Base-by-base conservation (phyloP, 495 filamentous ascomycete species). In the Xylaria nigripes region DNA sequence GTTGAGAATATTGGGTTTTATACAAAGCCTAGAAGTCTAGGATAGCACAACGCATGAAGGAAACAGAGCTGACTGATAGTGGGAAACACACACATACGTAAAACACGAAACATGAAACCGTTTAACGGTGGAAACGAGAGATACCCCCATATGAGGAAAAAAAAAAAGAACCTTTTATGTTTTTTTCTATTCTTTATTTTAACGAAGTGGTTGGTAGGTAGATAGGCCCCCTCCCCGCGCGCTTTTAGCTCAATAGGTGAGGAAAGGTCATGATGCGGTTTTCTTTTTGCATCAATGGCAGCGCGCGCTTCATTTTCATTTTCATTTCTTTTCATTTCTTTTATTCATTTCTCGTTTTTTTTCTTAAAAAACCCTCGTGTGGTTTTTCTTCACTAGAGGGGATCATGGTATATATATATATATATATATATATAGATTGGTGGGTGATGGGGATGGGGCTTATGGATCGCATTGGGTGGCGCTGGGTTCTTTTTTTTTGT, bases 11-110 rank as follows among this genome's bases (percentile, higher is more conserved):
- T n/a, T 42, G 22, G 27, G 43, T 42, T 38, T 23, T 54, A 54
- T 8, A 46, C 43, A 19, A 45, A 25, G 16, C 42, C 38, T 51
- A 45, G 22, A 55, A 55, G 53, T 45, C 45, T 44, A 55, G 36
- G 51, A 41, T 23, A 57, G 16, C 30, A 38, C n/a, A n/a, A n/a
- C n/a, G n/a, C 46, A 44, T 21, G 36, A 38, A 45, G 29, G 22
- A 27, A 34, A 55, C 16, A 38, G 40, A 43, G 46, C 15, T 36
- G 15, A 36, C 32, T 36, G 32, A 36, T 36, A 36, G 15, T 2
- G 32, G 10, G 5, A 36, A 36, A 5, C 2, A 36, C 4, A 5
- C 2, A 36, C 4, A 36, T 8, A 36, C 32, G 32, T 36, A 36
- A 9, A 36, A 8, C 32, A 36, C 10, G 32, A 36, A 12, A n/a